A percentile compares a stretch with the other conserved stretches of the same genome.
Conservation (phyloP, 2,329 filamentous ascomycete genomes). For the Rhytidhysteron rufulum region DNA sequence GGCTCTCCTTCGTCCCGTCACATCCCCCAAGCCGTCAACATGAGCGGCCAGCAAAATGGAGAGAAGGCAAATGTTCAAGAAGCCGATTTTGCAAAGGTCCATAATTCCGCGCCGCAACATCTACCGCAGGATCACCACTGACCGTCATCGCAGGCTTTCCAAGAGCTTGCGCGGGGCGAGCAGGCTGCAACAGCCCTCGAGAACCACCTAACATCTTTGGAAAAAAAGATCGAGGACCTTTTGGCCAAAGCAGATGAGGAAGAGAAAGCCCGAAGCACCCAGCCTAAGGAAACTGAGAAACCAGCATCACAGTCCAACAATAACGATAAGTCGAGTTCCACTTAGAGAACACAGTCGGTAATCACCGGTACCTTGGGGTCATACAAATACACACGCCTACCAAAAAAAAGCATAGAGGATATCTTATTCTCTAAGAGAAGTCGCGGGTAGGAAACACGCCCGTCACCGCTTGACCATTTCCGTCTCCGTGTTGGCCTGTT, state of each 20-base stretch:
- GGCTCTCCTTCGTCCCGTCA: too few species aligned
- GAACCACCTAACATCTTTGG: constrained; percentile 50
- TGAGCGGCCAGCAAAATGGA: constrained; percentile 30
- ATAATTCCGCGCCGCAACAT: background rate
- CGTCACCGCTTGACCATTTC: too few species aligned
- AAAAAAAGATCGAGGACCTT: constrained; percentile 53
- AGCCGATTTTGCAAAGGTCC: constrained; percentile 34
- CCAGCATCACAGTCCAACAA: constrained; percentile 8
- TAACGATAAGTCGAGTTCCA: constrained; percentile 15
- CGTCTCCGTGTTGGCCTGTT: too few species aligned
- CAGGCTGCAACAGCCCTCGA: constrained; percentile 53
- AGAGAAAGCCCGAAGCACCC: constrained; percentile 23
- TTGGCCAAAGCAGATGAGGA: constrained; percentile 47
- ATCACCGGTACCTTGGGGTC: too few species aligned
- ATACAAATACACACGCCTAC: too few species aligned
- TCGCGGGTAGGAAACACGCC: too few species aligned
- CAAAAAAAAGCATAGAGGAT: too few species aligned
- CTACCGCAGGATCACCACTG: constrained; percentile 5
- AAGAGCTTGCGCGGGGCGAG: constrained; percentile 53
- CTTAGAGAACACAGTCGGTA: background rate
- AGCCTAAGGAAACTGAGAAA: constrained; percentile 13
- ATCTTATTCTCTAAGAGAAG: too few species aligned
- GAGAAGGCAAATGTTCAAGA: constrained; percentile 18
- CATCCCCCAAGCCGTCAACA: too few species aligned
- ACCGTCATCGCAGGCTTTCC: constrained; percentile 43